A percentile compares a stretch with the other conserved stretches of the same genome.
Conservation (phyloP, 2,329 filamentous ascomycete species). For the Didymella glomerata region DNA sequence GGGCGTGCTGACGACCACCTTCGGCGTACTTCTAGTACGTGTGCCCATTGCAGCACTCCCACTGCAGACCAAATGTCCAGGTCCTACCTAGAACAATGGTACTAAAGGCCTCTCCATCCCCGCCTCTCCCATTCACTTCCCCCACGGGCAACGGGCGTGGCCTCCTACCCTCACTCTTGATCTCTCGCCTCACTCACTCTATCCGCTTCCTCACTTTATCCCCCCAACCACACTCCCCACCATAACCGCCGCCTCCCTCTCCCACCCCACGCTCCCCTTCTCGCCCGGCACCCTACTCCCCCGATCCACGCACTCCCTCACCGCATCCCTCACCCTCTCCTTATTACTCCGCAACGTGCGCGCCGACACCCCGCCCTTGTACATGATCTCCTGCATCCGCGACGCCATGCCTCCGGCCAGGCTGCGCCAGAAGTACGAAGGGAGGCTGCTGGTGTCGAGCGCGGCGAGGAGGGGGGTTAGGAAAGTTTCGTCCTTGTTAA, state of each 20-base stretch:
- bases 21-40: too few species aligned
- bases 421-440: conserved; percentile 92
- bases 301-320: conserved; percentile 82
- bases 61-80: too few species aligned
- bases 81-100: too few species aligned
- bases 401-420: conserved; percentile 79
- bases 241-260: conserved; percentile 94
- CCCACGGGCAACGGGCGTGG: too few species aligned
- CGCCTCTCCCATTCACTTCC: too few species aligned
- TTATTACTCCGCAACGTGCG: conserved; percentile 80
- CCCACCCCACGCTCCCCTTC: conserved; percentile 69
- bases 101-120: too few species aligned
- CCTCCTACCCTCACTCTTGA: too few species aligned
- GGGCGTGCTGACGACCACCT: too few species aligned
- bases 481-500: conserved; percentile 57
- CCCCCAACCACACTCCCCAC: conserved; percentile 78
- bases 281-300: conserved; percentile 74
- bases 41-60: too few species aligned
- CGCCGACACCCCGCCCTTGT: conserved; percentile 82
- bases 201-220: conserved; percentile 33
- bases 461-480: conserved; percentile 75
- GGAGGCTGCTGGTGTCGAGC: conserved; percentile 87
- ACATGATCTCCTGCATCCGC: conserved; percentile 84
- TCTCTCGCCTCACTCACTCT: too few species aligned
- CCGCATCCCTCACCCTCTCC: conserved; percentile 75